Evolutionary conservation across 2,329 filamentous ascomycete species (phyloP).

Genomic region (Dothidotthia symphoricarpi): DNA sequence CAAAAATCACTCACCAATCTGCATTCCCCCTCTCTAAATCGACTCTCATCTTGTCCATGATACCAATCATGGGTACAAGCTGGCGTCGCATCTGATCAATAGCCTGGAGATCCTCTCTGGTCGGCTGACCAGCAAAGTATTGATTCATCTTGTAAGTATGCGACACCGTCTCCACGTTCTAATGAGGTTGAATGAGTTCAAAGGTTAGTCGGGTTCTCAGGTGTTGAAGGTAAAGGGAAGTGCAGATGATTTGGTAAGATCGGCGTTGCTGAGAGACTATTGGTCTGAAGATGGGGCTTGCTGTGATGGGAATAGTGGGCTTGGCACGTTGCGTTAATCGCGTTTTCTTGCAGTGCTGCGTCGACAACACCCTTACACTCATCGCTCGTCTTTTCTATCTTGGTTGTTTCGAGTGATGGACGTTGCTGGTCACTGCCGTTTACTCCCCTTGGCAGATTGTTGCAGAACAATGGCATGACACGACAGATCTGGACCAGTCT

Average conservation of each 20-base stretch:
- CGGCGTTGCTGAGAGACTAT: conserved; percentile 3
- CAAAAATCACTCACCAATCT: conserved; percentile 20
- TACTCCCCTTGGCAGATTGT: no score
- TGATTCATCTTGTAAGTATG: conserved; percentile 20
- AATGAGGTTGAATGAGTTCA: background rate
- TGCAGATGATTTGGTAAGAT: conserved; percentile 3
- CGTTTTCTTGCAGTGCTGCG: background rate
- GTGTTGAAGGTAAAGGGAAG: background rate
- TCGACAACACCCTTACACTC: no score
- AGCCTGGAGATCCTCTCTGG: conserved; percentile 22
- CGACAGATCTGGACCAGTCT: no score
- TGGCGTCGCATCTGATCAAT: conserved; percentile 25
- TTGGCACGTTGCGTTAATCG: conserved; percentile 2
- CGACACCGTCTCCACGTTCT: background rate
- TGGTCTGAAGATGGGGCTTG: conserved; percentile 5
- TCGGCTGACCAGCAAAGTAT: conserved; percentile 25
- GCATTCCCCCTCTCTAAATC: conserved; percentile 23
- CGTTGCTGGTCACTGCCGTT: no score
- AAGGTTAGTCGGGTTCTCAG: background rate
- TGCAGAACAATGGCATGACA: no score
- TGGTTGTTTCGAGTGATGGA: no score
- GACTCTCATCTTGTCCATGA: conserved; percentile 21
- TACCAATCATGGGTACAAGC: conserved; percentile 26
- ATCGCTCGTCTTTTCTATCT: no score
- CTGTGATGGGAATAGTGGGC: conserved; percentile 2